Base-by-base conservation (phyloP, 2,329 filamentous ascomycete species). In the Rhinocladiella mackenziei region DNA sequence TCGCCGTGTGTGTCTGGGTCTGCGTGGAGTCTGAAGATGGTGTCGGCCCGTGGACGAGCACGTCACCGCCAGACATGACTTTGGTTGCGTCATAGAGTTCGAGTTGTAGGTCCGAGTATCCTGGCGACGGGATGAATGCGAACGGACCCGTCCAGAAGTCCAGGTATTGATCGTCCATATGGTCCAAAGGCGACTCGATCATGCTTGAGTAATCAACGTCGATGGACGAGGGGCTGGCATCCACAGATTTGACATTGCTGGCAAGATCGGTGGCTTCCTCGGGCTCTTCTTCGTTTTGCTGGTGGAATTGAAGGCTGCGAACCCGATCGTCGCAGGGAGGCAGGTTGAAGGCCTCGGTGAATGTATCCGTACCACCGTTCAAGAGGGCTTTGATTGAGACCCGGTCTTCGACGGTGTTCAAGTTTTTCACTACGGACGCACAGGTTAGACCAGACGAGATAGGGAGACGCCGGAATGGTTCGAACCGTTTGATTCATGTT, bases 371-470 rank as follows among this genome's bases (percentile, higher is more conserved):
- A 25, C 69, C 69, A 14, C 61, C 63, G 53, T 72, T 72, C 4
- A 72, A 56, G 6, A 72, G 62, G 22, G 71, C 71, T 41, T 66
- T 66, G 54, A 72, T 71, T 5, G 69, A 72, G 9, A 68, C 68
- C 30, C 68, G 62, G 53, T 71, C 67, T 19, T 53, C 44, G 17
- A 42, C 14, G n/a, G n/a, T 35, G 38, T 9, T n/a, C 43, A 17
- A 48, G 19, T 13, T 29, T 43, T 10, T 50, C 36, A 22, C n/a
- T n/a, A n/a, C n/a, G n/a, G n/a, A n/a, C n/a, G n/a, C n/a, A n/a
- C n/a, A n/a, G n/a, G n/a, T n/a, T n/a, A n/a, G n/a, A n/a, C n/a
- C n/a, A n/a, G n/a, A n/a, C n/a, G n/a, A n/a, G n/a, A n/a, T n/a
- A n/a, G n/a, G n/a, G n/a, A n/a, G 17, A 17, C 22, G 32, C 8